A percentile compares a stretch with the other conserved stretches of the same genome.
Conservation (phyloP, 768 basidiomycete genomes). For the Leccinum pellstonianum region DNA sequence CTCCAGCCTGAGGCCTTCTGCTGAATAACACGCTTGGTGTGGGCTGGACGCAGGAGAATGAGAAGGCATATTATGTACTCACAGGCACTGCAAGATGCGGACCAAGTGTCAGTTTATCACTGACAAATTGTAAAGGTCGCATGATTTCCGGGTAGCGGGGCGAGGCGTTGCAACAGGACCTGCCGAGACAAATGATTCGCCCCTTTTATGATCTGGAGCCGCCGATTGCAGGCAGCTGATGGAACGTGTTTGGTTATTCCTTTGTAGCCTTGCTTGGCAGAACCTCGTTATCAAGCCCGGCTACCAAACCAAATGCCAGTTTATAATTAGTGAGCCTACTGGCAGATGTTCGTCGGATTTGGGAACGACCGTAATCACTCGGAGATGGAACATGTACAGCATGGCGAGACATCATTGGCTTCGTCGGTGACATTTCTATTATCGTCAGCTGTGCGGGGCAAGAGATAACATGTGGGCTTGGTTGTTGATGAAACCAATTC, state of each 20-base stretch:
- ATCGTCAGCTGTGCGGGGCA: not conserved
- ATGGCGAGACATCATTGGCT: not conserved
- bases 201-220: not conserved
- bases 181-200: not conserved
- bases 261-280: not conserved
- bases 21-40: not conserved
- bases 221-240: not conserved
- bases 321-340: not conserved
- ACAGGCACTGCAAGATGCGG: not conserved
- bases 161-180: too few relatives aligned
- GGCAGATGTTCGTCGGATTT: too few relatives aligned
- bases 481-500: not conserved
- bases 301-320: not conserved
- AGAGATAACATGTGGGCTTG: not conserved
- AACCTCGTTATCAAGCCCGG: not conserved
- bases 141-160: too few relatives aligned
- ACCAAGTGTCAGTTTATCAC: not conserved
- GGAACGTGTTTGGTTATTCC: not conserved
- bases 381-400: not conserved
- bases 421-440: too few relatives aligned
- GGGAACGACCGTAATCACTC: too few relatives aligned
- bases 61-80: not conserved
- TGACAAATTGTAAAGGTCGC: not conserved
- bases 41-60: not conserved
- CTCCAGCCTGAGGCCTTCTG: not conserved